A percentile compares a stretch with the other conserved stretches of the same genome.
These are phyloP conservation scores for Smallanthus sonchifolius DNA, from an alignment of 129 eudicot genomes.

Conservation along the genomic window DNA sequence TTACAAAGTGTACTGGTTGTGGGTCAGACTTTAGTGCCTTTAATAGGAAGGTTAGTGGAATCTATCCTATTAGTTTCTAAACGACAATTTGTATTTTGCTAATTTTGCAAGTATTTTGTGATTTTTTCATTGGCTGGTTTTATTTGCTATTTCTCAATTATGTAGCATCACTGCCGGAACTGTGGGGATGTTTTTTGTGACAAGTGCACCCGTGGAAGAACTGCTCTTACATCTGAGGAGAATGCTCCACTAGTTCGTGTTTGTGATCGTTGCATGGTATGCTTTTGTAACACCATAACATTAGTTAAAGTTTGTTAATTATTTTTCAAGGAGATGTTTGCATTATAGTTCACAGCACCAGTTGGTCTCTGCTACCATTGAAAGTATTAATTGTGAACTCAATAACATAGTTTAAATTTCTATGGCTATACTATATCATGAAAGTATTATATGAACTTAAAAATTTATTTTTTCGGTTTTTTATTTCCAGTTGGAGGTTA, in stretches of 20 bases:
- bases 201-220: slow-evolving; percentile 92
- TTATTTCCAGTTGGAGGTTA: slow-evolving; percentile 61
- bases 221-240: slow-evolving; percentile 75
- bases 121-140: neutral
- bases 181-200: slow-evolving; percentile 94
- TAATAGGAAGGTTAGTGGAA: slow-evolving; percentile 55
- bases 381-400: neutral
- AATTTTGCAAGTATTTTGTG: neutral
- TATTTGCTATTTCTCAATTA: neutral
- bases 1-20: slow-evolving; percentile 84
- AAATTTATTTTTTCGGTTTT: neutral
- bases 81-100: neutral
- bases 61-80: neutral
- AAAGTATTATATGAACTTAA: neutral
- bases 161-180: slow-evolving; percentile 92
- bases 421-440: neutral
- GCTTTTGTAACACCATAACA: neutral
- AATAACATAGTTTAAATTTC: neutral
- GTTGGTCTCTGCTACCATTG: neutral
- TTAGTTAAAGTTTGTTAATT: neutral
- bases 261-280: slow-evolving; percentile 93
- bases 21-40: slow-evolving; percentile 73
- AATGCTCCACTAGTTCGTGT: slow-evolving; percentile 88
- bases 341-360: neutral
- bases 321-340: neutral